Evolutionary conservation across 1,139 yeast genomes (phyloP).

Genomic region (Blastobotrys proliferans): DNA sequence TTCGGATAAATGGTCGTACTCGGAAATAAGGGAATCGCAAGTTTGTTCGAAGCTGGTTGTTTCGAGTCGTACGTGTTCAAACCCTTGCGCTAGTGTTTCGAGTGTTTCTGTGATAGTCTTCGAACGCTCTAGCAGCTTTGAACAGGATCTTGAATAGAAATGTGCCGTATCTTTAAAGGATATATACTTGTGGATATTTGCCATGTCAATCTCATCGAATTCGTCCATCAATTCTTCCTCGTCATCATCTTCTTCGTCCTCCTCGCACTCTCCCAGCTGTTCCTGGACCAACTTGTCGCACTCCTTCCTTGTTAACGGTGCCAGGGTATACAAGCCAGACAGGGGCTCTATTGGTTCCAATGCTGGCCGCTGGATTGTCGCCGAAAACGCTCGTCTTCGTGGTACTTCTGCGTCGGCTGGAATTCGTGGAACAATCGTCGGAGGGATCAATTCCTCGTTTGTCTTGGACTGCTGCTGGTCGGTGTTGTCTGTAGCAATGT

Average conservation of each 20-base stretch:
- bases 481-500: constrained; percentile 8
- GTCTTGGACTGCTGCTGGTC: background rate
- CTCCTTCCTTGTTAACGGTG: constrained; percentile 17
- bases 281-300: background rate
- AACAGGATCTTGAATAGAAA: constrained; percentile 33
- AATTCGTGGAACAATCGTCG: background rate
- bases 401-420: constrained; percentile 24
- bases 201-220: constrained; percentile 27
- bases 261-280: constrained; percentile 4
- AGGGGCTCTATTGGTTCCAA: background rate
- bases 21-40: constrained; percentile 50
- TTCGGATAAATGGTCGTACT: constrained; percentile 44
- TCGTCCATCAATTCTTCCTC: constrained; percentile 6
- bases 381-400: constrained; percentile 22
- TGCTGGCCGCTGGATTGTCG: constrained; percentile 3
- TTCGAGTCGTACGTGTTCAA: constrained; percentile 54
- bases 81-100: constrained; percentile 45
- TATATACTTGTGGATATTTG: constrained; percentile 24
- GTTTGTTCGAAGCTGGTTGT: constrained; percentile 61
- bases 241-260: constrained; percentile 11
- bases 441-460: constrained; percentile 2
- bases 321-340: constrained; percentile 3
- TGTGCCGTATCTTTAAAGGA: constrained; percentile 31
- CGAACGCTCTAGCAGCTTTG: constrained; percentile 41
- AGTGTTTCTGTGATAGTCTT: constrained; percentile 42